These are phyloP conservation scores for Chrysanthemum lavandulifolium DNA, from an alignment of 129 eudicot species.

Conservation along the genomic window DNA sequence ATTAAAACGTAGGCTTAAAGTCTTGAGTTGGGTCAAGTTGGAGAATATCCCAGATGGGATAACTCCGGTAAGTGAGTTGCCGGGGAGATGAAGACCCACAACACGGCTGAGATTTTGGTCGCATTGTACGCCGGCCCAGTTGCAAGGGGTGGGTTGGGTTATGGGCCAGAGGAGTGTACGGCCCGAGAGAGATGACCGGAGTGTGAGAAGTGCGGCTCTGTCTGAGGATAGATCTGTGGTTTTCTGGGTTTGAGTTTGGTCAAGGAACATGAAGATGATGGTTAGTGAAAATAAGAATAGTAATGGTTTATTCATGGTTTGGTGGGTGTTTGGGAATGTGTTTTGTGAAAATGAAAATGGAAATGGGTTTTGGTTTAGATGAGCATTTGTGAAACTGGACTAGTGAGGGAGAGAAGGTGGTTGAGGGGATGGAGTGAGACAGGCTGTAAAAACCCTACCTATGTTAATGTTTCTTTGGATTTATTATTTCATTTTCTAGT, in stretches of 20 bases:
- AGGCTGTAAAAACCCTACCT: no score
- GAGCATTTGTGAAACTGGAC: no score
- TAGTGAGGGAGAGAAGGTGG: no score
- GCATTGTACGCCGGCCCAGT: slow-evolving; percentile 51
- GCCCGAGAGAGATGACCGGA: slow-evolving; percentile 80
- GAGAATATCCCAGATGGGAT: slow-evolving; percentile 53
- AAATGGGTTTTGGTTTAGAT: no score
- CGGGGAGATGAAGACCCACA: slow-evolving; percentile 74
- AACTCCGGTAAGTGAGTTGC: slow-evolving; percentile 53
- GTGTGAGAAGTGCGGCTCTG: slow-evolving; percentile 59
- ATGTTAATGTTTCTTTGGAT: no score
- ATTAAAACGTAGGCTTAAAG: slow-evolving; percentile 64
- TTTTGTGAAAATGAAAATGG: no score
- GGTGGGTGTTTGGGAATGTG: no score
- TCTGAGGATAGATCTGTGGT: slow-evolving; percentile 63
- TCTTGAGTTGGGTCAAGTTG: slow-evolving; percentile 59
- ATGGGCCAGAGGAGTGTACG: slow-evolving; percentile 76
- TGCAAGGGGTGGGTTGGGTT: slow-evolving; percentile 35
- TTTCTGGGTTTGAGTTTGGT: neutral
- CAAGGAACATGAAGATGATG: neutral
- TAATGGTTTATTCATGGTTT: neutral
- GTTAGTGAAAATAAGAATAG: slow-evolving; percentile 13
- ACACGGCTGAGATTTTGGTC: slow-evolving; percentile 38
- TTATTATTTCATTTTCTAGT: no score
- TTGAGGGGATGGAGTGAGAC: no score